Base-by-base conservation (phyloP, 371 early-diverging fungal genomes). In the Parasitella parasitica region DNA sequence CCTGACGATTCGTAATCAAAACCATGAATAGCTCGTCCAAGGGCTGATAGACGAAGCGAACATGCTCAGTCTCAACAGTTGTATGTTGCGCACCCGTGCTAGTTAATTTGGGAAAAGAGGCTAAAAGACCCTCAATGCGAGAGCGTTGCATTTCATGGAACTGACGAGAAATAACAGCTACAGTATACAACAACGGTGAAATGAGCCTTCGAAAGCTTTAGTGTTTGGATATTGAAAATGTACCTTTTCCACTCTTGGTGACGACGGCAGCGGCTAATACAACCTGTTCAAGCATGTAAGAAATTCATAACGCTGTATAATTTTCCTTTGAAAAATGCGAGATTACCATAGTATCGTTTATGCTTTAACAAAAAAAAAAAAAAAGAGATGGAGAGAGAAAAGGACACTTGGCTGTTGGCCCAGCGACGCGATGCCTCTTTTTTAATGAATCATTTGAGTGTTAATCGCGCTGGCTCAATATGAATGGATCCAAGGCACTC, bases 21-120 rank as follows among this genome's bases (percentile, higher is more conserved):
- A 95, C 93, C 74, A 92, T 88, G 66, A 90, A 98, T 52, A 97
- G 86, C 11, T 95, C 94, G 54, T 97, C 98, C 56, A 96, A 84
- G 18, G 98, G 97, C 80, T 97, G 92, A 79, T 97, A 98, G 49
- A 97, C 95, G 70, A 94, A 98, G 57, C 99, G 93, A 16, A 98
- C 94, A 52, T 92, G 82, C 37, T 97, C 99, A 1, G 97, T 97
- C 69, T 98, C 97, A 35, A 97, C 90, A 41, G 93, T 96, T 15
- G 99, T 97, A 67, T 97, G 97, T 80, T 98, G 97, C 66, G 94
- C 92, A 16, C 91, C 92, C 5, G 88, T 78, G 53, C 90, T 87
- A 57, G 97, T 92, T 57, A 98, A 83, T 76, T 97, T 97, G 6
- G 99, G 97, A 67, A 98, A 98, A 38, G 96, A 94, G 12, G 94